Conservation (phyloP, 2,329 filamentous ascomycete species). For the Amphichorda felina region DNA sequence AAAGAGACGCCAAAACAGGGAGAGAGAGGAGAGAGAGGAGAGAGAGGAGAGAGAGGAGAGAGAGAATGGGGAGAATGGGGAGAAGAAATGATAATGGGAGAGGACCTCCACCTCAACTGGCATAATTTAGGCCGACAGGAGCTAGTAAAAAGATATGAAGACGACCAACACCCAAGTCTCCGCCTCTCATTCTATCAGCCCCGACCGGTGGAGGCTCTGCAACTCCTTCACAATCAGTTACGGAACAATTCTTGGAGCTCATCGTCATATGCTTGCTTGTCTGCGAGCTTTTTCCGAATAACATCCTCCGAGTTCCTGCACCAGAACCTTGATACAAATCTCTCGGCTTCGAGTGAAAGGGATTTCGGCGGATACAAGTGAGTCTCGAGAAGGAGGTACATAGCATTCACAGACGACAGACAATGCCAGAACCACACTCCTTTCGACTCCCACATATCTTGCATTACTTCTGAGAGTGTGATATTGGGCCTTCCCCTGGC, state of each 20-base stretch:
- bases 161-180: too few relatives aligned
- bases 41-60: not conserved
- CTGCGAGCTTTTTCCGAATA: slow-evolving; percentile 6
- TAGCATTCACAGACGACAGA: slow-evolving; percentile 6
- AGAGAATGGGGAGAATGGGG: not conserved
- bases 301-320: slow-evolving; percentile 4
- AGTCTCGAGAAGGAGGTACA: slow-evolving; percentile 6
- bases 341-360: slow-evolving; percentile 4
- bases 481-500: slow-evolving; percentile 3
- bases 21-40: not conserved
- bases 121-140: too few relatives aligned
- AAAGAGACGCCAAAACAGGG: not conserved
- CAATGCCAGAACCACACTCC: slow-evolving; percentile 10
- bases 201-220: too few relatives aligned
- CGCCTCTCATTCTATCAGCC: too few relatives aligned
- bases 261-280: slow-evolving; percentile 5
- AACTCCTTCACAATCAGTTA: slow-evolving; percentile 2
- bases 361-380: slow-evolving; percentile 5
- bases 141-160: too few relatives aligned
- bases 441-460: slow-evolving; percentile 8
- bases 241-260: slow-evolving; percentile 3
- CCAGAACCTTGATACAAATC: slow-evolving; percentile 6
- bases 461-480: slow-evolving; percentile 6
- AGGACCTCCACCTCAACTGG: too few relatives aligned
- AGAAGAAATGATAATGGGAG: slow-evolving; percentile 3